Conservation (phyloP, 192 early-diverging fungal genomes). For the Funneliformis geosporum region DNA sequence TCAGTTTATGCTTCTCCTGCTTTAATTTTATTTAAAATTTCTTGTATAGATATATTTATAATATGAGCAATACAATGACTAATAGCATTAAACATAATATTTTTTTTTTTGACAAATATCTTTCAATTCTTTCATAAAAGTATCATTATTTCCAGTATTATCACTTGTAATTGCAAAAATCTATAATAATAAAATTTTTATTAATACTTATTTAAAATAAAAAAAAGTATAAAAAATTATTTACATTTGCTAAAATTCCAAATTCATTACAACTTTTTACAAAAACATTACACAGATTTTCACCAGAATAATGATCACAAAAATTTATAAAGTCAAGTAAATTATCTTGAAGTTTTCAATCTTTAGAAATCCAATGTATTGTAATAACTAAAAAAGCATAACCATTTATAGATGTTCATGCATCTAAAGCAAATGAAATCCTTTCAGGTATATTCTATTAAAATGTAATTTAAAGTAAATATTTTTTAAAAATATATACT, state of each 20-base stretch:
- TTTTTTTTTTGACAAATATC: no score
- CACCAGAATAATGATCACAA: background rate
- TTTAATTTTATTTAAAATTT: background rate
- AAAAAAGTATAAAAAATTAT: no score
- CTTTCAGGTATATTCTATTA: background rate
- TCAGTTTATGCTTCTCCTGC: background rate
- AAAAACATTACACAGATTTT: background rate
- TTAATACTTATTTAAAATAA: no score
- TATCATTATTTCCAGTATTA: no score
- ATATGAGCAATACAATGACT: slow-evolving; percentile 22
- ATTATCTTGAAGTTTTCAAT: background rate
- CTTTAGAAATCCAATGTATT: background rate
- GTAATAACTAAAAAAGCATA: slow-evolving; percentile 14
- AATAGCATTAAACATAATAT: no score
- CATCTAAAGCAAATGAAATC: slow-evolving; percentile 9
- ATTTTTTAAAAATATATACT: no score
- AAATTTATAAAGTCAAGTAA: slow-evolving; percentile 15
- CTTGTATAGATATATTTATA: slow-evolving; percentile 2
- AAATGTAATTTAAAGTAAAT: no score
- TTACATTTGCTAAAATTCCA: no score
- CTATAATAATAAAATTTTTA: no score
- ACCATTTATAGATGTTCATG: background rate
- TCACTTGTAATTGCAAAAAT: no score
- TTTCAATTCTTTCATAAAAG: no score
- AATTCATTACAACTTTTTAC: no score